Evolutionary conservation across 2,329 filamentous ascomycete species (phyloP).

Genomic region (Stagonosporopsis tanaceti): DNA sequence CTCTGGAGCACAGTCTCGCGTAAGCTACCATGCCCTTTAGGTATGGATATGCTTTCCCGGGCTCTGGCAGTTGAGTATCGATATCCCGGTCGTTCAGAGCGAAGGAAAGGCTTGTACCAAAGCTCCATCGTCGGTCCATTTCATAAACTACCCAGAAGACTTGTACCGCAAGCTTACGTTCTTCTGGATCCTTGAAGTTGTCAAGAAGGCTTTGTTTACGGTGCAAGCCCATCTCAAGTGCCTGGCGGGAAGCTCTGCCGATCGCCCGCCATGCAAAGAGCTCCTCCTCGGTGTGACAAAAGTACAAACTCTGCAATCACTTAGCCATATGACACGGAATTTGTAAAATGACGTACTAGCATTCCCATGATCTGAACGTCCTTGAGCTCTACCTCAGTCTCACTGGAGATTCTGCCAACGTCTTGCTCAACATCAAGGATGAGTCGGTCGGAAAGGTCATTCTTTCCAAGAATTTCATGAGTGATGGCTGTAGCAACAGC

Average conservation of each 20-base stretch:
- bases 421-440: slow-evolving; percentile 27
- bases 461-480: slow-evolving; percentile 27
- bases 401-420: slow-evolving; percentile 22
- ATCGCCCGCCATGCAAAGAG: slow-evolving; percentile 32
- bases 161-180: slow-evolving; percentile 25
- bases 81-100: slow-evolving; percentile 31
- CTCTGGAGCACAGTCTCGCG: slow-evolving; percentile 29
- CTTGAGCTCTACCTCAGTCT: slow-evolving; percentile 25
- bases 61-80: slow-evolving; percentile 31
- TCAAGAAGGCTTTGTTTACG: slow-evolving; percentile 28
- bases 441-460: slow-evolving; percentile 20
- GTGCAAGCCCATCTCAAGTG: slow-evolving; percentile 32
- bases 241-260: slow-evolving; percentile 28
- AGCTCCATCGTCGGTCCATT: slow-evolving; percentile 34
- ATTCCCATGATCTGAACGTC: slow-evolving; percentile 35
- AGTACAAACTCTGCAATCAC: slow-evolving; percentile 24
- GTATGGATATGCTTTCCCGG: slow-evolving; percentile 26
- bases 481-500: slow-evolving; percentile 29
- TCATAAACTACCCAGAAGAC: slow-evolving; percentile 33
- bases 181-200: slow-evolving; percentile 25
- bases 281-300: slow-evolving; percentile 30
- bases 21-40: slow-evolving; percentile 30
- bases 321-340: not conserved
- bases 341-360: slow-evolving; percentile 8
- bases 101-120: slow-evolving; percentile 32